Evolutionary conservation across 1,139 yeast genomes (phyloP).

Genomic region (Blastobotrys apis): DNA sequence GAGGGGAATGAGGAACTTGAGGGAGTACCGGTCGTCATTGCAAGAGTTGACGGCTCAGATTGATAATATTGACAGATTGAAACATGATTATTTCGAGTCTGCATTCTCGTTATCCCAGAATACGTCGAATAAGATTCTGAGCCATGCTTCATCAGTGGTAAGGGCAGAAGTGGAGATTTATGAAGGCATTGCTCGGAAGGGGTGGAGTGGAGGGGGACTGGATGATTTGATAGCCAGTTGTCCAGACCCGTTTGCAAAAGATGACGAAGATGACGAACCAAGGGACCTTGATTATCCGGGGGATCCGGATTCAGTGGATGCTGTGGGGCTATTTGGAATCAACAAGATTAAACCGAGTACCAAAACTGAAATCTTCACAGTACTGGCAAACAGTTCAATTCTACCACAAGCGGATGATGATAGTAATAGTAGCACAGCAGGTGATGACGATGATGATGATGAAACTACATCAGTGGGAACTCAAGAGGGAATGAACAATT

Average conservation of each 20-base stretch:
- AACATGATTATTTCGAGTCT: slow-evolving; percentile 65
- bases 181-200: slow-evolving; percentile 77
- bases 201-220: slow-evolving; percentile 83
- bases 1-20: slow-evolving; percentile 46
- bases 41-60: slow-evolving; percentile 65
- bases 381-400: slow-evolving; percentile 27
- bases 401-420: slow-evolving; percentile 18
- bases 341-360: slow-evolving; percentile 2
- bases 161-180: slow-evolving; percentile 77
- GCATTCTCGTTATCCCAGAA: slow-evolving; percentile 58
- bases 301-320: background rate
- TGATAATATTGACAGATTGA: slow-evolving; percentile 71
- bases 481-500: background rate
- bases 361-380: slow-evolving; percentile 22
- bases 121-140: slow-evolving; percentile 51
- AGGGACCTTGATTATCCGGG: slow-evolving; percentile 31
- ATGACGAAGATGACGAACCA: slow-evolving; percentile 24
- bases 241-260: slow-evolving; percentile 41
- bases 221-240: slow-evolving; percentile 53
- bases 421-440: background rate
- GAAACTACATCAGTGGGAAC: background rate
- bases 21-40: slow-evolving; percentile 60
- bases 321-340: slow-evolving; percentile 6
- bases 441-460: slow-evolving; percentile 5
- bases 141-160: slow-evolving; percentile 58